Conservation (phyloP, 2,329 filamentous ascomycete species). For the Alternaria rosae region DNA sequence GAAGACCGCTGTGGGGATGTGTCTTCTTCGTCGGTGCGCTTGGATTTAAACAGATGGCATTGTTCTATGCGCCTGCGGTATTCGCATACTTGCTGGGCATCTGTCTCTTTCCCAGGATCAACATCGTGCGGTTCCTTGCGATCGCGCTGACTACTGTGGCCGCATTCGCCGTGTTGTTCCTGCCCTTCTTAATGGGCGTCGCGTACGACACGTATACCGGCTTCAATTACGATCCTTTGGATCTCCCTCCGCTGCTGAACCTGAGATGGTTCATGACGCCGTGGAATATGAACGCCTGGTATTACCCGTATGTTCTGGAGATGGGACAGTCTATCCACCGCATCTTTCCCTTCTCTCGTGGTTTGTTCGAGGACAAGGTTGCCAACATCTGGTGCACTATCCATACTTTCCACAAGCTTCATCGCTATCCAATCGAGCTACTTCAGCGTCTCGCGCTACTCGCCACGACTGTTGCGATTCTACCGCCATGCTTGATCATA, state of each 20-base stretch:
- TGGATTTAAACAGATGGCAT: conserved; percentile 99
- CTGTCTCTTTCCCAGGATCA: conserved; percentile 78
- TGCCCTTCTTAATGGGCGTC: conserved; percentile 77
- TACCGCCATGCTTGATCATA: conserved; percentile 79
- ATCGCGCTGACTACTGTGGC: conserved; percentile 77
- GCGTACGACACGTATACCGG: conserved; percentile 72
- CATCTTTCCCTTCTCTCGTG: conserved; percentile 95
- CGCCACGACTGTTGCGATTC: conserved; percentile 77
- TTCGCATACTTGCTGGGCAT: conserved; percentile 90
- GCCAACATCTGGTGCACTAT: conserved; percentile 97
- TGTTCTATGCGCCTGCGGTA: conserved; percentile 93
- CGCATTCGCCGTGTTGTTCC: conserved; percentile 77
- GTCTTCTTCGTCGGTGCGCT: conserved; percentile 92
- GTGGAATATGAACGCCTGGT: conserved; percentile 68
- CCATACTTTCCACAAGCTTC: conserved; percentile 88
- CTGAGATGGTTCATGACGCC: conserved; percentile 45
- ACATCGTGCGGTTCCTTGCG: conserved; percentile 71
- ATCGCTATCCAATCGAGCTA: conserved; percentile 71
- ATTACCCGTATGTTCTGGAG: conserved; percentile 80
- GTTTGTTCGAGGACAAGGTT: conserved; percentile 97
- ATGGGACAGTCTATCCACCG: conserved; percentile 84
- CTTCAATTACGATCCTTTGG: conserved; percentile 56
- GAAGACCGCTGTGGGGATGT: conserved; percentile 84
- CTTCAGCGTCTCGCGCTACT: conserved; percentile 79
- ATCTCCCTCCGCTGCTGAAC: conserved; percentile 9